phyloP scores from a whole-genome alignment of 2,329 filamentous ascomycete genomes.

The Colletotrichum sp. region DNA sequence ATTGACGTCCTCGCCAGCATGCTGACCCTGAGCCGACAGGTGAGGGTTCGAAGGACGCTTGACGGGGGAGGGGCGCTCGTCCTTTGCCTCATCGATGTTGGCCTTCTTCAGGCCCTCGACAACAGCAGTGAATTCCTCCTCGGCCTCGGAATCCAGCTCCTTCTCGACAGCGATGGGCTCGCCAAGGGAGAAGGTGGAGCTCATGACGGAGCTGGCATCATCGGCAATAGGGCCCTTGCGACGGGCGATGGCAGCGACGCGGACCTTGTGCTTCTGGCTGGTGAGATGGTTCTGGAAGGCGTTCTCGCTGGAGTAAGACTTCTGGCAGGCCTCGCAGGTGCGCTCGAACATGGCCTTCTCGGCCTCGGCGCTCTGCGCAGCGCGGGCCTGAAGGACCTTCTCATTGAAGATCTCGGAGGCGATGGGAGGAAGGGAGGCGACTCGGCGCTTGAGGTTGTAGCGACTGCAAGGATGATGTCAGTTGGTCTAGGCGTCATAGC shows the following conservation, averaged over 20 bases:
- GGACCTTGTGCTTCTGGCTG: constrained; percentile 87
- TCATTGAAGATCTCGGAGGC: constrained; percentile 93
- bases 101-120: constrained; percentile 79
- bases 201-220: constrained; percentile 82
- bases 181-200: constrained; percentile 89
- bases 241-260: constrained; percentile 51
- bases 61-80: constrained; percentile 52
- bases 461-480: constrained; percentile 58
- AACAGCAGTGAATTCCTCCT: constrained; percentile 78
- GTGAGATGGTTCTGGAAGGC: constrained; percentile 91
- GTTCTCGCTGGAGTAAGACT: constrained; percentile 96
- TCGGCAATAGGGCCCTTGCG: constrained; percentile 46
- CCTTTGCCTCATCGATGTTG: constrained; percentile 61
- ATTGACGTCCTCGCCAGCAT: constrained; percentile 40
- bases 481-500: background rate
- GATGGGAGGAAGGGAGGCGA: constrained; percentile 88
- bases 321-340: constrained; percentile 80
- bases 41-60: constrained; percentile 60
- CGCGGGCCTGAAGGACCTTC: constrained; percentile 91
- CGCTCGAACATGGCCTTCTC: constrained; percentile 90
- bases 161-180: constrained; percentile 68
- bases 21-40: constrained; percentile 44
- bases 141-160: constrained; percentile 68
- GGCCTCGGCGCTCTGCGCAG: constrained; percentile 81
- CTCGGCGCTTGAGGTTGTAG: constrained; percentile 94